phyloP scores from a whole-genome alignment of 129 eudicot genomes.

The Tagetes patula region DNA sequence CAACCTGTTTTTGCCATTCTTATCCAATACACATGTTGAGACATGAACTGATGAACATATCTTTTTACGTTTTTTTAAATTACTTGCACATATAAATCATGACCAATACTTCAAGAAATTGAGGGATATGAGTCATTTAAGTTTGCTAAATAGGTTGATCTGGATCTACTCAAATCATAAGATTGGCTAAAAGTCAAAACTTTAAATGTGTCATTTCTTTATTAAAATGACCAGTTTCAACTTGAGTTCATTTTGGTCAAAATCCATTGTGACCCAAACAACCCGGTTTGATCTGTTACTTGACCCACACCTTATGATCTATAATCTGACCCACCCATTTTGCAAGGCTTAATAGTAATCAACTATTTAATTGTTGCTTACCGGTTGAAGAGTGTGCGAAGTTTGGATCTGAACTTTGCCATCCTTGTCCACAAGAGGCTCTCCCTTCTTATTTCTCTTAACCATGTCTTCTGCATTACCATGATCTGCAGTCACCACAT shows the following conservation, averaged over 20 bases:
- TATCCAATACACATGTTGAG: not conserved
- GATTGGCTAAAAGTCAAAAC: too few relatives aligned
- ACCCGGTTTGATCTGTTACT: not conserved
- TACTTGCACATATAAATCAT: too few relatives aligned
- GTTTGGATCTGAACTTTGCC: conserved; percentile 83
- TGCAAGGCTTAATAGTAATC: not conserved
- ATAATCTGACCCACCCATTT: too few relatives aligned
- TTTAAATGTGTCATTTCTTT: too few relatives aligned
- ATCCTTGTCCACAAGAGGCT: conserved; percentile 71
- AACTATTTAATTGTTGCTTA: conserved; percentile 27
- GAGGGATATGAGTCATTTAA: too few relatives aligned
- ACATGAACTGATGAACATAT: not conserved
- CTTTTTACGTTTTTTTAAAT: not conserved
- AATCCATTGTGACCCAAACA: not conserved
- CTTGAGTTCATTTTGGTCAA: too few relatives aligned
- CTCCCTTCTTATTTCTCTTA: conserved; percentile 86
- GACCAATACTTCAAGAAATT: too few relatives aligned
- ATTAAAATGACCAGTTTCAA: too few relatives aligned
- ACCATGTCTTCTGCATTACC: conserved; percentile 99
- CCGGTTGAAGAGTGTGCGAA: conserved; percentile 86
- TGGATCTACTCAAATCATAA: too few relatives aligned
- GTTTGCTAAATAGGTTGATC: too few relatives aligned
- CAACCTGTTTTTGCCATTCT: not conserved
- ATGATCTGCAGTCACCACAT: conserved; percentile 83
- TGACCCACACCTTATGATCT: too few relatives aligned